Percentiles rank a stretch among this genome's conserved stretches.
Evolutionary conservation across 305 asterid genomes (phyloP).

Genomic region (Rubia occidens): DNA sequence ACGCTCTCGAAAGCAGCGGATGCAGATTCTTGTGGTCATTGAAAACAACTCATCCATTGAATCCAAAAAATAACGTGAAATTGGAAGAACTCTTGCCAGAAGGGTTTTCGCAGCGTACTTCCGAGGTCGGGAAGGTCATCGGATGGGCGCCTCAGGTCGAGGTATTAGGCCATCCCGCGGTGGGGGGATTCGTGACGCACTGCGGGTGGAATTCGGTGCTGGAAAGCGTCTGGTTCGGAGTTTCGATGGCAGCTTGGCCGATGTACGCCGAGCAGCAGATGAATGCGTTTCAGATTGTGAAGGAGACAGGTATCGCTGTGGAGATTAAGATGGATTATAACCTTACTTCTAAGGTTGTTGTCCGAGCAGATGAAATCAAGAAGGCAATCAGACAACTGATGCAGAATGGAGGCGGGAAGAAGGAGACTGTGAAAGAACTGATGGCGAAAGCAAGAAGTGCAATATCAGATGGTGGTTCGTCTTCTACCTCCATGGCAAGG

Average conservation of each 20-base stretch:
- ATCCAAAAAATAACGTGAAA: not conserved
- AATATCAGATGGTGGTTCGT: slow-evolving; percentile 35
- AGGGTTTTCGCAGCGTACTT: slow-evolving; percentile 21
- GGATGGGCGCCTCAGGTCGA: slow-evolving; percentile 27
- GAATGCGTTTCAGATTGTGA: slow-evolving; percentile 25
- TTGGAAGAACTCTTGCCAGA: slow-evolving; percentile 22
- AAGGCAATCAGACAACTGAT: slow-evolving; percentile 5
- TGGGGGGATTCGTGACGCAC: slow-evolving; percentile 26
- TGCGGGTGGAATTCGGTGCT: slow-evolving; percentile 29
- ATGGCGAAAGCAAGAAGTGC: slow-evolving; percentile 28
- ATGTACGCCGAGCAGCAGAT: slow-evolving; percentile 28
- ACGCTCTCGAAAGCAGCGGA: slow-evolving; percentile 20
- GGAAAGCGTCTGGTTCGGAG: slow-evolving; percentile 28
- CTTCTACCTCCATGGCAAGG: slow-evolving; percentile 11
- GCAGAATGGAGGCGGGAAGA: slow-evolving; percentile 13
- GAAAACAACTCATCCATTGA: slow-evolving; percentile 6
- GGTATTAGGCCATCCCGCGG: slow-evolving; percentile 17
- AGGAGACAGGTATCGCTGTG: slow-evolving; percentile 20
- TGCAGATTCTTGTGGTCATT: slow-evolving; percentile 28
- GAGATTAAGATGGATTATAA: slow-evolving; percentile 26
- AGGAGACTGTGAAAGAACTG: slow-evolving; percentile 32
- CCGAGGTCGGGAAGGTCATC: slow-evolving; percentile 16
- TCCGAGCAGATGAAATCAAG: slow-evolving; percentile 11
- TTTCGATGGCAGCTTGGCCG: slow-evolving; percentile 29
- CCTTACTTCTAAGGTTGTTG: slow-evolving; percentile 11